A percentile compares a stretch with the other conserved stretches of the same genome.
These are phyloP conservation scores for Pelagophyceae sp. DNA, from an alignment of 352 stramenopile genomes.

Conservation along the genomic window DNA sequence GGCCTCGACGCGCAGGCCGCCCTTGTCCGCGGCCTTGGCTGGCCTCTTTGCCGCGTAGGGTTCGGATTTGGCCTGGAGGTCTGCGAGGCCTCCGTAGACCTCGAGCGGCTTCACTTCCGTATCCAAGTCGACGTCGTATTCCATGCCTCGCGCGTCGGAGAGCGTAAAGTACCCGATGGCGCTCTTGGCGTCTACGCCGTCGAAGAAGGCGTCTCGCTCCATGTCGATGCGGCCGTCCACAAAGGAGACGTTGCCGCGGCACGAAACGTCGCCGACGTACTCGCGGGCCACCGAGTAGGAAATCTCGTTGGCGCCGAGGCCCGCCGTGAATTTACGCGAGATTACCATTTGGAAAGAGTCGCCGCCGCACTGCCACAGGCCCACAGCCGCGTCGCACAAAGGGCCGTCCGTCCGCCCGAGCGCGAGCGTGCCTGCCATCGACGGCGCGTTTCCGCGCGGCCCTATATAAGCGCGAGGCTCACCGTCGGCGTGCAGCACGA, in stretches of 20 bases:
- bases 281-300: not conserved
- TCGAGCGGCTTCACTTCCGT: too few relatives aligned
- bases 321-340: not conserved
- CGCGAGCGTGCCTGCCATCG: not conserved
- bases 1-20: not conserved
- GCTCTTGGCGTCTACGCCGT: not conserved
- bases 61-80: not conserved
- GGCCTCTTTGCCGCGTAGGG: not conserved
- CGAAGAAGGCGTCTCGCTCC: not conserved
- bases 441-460: too few relatives aligned
- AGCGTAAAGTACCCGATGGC: not conserved
- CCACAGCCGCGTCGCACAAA: not conserved
- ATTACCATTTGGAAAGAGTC: not conserved
- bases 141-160: not conserved
- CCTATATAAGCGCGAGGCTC: too few relatives aligned
- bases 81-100: too few relatives aligned
- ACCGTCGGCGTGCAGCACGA: too few relatives aligned
- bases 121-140: not conserved
- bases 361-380: not conserved
- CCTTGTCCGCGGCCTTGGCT: not conserved
- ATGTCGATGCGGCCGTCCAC: not conserved
- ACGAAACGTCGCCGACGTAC: not conserved
- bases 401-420: not conserved
- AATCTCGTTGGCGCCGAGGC: not conserved
- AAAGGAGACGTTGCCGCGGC: not conserved